phyloP scores from a whole-genome alignment of 1,284 basidiomycete species.

The Apiotrichum porosum region DNA sequence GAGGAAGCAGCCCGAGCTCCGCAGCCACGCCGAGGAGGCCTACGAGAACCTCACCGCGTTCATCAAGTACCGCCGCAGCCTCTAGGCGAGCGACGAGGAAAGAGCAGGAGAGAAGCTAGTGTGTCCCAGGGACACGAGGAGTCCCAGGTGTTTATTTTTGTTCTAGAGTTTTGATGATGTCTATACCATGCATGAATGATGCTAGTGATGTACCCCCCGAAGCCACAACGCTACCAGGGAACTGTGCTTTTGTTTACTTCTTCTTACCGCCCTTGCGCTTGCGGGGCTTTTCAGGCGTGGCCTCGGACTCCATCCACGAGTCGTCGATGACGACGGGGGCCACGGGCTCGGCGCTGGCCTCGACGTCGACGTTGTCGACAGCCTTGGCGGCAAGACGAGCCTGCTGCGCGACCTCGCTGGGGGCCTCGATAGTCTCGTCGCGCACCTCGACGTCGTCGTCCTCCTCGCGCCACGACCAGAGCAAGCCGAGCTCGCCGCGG shows the following conservation, averaged over 20 bases:
- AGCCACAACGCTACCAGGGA: background rate
- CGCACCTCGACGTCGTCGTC: conserved; percentile 19
- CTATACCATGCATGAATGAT: conserved; percentile 14
- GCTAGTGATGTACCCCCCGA: background rate
- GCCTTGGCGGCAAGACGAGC: conserved; percentile 21
- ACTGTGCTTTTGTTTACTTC: conserved; percentile 6
- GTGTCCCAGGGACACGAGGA: background rate
- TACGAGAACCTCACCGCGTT: conserved; percentile 82
- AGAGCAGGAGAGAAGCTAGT: background rate
- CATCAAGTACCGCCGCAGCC: conserved; percentile 67
- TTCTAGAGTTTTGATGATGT: background rate
- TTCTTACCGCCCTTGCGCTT: conserved; percentile 14
- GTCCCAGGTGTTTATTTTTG: background rate
- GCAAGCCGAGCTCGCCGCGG: conserved; percentile 42
- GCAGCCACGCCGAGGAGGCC: conserved; percentile 52
- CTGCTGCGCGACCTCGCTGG: conserved; percentile 33
- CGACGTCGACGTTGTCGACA: background rate
- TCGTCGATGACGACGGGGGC: conserved; percentile 27
- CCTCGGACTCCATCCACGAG: conserved; percentile 39
- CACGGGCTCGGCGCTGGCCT: conserved; percentile 3
- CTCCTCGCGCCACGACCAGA: conserved; percentile 40
- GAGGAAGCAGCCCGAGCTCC: conserved; percentile 48
- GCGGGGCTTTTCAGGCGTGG: background rate
- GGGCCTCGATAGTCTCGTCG: conserved; percentile 35
- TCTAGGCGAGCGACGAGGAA: conserved; percentile 6